These are phyloP conservation scores for Linnemannia exigua DNA, from an alignment of 192 early-diverging fungal species.

Conservation along the genomic window DNA sequence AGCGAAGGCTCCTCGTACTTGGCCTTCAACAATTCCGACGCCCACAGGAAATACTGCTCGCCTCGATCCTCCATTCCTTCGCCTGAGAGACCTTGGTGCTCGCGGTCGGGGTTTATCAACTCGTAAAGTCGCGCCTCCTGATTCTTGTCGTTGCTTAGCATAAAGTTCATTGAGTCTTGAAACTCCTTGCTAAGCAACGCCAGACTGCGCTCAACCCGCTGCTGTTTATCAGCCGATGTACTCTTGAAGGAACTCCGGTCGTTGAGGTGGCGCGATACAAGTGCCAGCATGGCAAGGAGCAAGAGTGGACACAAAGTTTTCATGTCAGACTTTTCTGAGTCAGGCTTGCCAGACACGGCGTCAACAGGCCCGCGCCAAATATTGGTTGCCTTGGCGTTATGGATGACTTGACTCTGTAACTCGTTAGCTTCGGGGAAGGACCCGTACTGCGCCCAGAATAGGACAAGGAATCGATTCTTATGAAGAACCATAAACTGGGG, in stretches of 20 bases:
- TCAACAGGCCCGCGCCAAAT: conserved; percentile 14
- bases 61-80: conserved; percentile 39
- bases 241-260: conserved; percentile 35
- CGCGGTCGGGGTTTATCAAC: conserved; percentile 33
- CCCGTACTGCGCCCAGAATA: conserved; percentile 37
- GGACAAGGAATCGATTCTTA: conserved; percentile 51
- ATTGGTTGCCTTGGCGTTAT: neutral
- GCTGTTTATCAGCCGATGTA: conserved; percentile 19
- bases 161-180: neutral
- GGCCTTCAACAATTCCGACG: conserved; percentile 28
- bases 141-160: neutral
- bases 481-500: conserved; percentile 49
- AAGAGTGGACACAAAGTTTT: conserved; percentile 20
- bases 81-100: neutral
- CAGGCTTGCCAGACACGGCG: neutral
- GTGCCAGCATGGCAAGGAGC: conserved; percentile 46
- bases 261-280: conserved; percentile 44
- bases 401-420: conserved; percentile 24
- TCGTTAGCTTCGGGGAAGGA: conserved; percentile 43
- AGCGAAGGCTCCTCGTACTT: conserved; percentile 48
- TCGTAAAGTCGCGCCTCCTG: conserved; percentile 26
- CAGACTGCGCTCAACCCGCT: conserved; percentile 22
- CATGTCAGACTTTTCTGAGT: neutral
- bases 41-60: conserved; percentile 55
- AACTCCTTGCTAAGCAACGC: conserved; percentile 11